These are phyloP conservation scores for Ophiostoma ips DNA, from an alignment of 2,329 filamentous ascomycete species.

Conservation along the genomic window DNA sequence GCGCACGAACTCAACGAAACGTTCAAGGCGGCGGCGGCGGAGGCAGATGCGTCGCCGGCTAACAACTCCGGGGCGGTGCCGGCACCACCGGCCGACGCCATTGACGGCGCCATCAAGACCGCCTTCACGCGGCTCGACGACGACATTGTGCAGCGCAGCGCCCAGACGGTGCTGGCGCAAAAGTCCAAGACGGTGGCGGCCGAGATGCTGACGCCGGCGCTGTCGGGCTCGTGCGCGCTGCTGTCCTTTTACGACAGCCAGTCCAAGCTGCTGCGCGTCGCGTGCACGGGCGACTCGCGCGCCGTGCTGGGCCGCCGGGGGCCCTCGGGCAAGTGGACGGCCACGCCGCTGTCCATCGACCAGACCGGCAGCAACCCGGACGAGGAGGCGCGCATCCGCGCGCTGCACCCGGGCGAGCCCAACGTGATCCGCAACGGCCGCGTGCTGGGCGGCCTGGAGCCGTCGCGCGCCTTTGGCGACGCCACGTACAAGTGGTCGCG, in stretches of 20 bases:
- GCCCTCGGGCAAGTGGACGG: conserved; percentile 76
- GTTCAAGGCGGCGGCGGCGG: conserved; percentile 57
- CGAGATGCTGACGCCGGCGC: conserved; percentile 77
- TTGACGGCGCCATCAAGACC: conserved; percentile 83
- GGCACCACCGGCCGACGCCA: conserved; percentile 62
- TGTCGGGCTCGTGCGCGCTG: conserved; percentile 94
- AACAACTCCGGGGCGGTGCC: no score
- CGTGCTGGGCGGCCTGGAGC: conserved; percentile 82
- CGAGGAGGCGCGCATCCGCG: conserved; percentile 69
- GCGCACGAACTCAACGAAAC: conserved; percentile 85
- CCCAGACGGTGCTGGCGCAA: conserved; percentile 77
- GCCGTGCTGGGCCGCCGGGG: conserved; percentile 77
- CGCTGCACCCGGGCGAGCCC: conserved; percentile 78
- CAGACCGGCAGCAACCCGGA: conserved; percentile 84
- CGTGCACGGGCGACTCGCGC: conserved; percentile 91
- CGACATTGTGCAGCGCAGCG: conserved; percentile 88
- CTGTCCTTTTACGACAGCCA: conserved; percentile 90
- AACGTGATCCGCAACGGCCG: conserved; percentile 79
- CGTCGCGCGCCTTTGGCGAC: conserved; percentile 88
- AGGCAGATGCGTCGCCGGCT: conserved; percentile 18
- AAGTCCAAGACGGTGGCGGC: conserved; percentile 85
- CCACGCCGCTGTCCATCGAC: conserved; percentile 77
- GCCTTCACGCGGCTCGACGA: conserved; percentile 82
- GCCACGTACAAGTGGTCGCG: conserved; percentile 92
- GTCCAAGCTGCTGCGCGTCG: conserved; percentile 78